Evolutionary conservation across 192 early-diverging fungal genomes (phyloP).

Genomic region (Backusella luteola): DNA sequence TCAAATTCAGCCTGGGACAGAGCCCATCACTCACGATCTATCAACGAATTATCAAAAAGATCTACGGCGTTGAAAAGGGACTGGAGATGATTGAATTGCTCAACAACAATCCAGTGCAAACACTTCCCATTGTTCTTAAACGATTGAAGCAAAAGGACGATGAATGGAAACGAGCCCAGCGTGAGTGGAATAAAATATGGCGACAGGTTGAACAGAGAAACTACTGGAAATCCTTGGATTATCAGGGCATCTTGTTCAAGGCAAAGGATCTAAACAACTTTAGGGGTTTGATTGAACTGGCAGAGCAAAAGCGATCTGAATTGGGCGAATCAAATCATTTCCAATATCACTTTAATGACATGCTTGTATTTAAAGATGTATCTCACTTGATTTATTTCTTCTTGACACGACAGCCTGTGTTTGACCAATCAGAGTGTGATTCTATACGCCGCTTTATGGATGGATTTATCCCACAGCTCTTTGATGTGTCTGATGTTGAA

Average conservation of each 20-base stretch:
- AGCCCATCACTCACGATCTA: constrained; percentile 85
- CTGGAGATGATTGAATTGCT: constrained; percentile 87
- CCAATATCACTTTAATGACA: constrained; percentile 58
- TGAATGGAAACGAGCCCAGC: constrained; percentile 86
- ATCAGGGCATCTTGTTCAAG: constrained; percentile 91
- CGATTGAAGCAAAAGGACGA: constrained; percentile 98
- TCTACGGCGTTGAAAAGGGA: constrained; percentile 85
- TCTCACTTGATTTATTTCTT: constrained; percentile 67
- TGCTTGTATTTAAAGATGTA: constrained; percentile 74
- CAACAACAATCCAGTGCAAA: constrained; percentile 84
- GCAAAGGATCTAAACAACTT: constrained; percentile 75
- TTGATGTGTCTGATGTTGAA: constrained; percentile 41
- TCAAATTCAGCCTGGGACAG: constrained; percentile 75
- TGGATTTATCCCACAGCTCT: constrained; percentile 68
- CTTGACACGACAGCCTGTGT: constrained; percentile 56
- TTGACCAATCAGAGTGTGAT: constrained; percentile 62
- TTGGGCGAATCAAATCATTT: not conserved
- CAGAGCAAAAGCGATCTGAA: not conserved
- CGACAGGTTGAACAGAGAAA: constrained; percentile 88
- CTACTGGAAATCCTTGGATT: constrained; percentile 92
- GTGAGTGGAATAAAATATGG: constrained; percentile 72
- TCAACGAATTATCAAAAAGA: constrained; percentile 84
- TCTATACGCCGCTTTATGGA: constrained; percentile 70
- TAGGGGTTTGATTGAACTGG: constrained; percentile 5
- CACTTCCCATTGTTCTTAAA: constrained; percentile 90